Conservation (phyloP, 257 asterid species). For the Leonotis leonurus region DNA sequence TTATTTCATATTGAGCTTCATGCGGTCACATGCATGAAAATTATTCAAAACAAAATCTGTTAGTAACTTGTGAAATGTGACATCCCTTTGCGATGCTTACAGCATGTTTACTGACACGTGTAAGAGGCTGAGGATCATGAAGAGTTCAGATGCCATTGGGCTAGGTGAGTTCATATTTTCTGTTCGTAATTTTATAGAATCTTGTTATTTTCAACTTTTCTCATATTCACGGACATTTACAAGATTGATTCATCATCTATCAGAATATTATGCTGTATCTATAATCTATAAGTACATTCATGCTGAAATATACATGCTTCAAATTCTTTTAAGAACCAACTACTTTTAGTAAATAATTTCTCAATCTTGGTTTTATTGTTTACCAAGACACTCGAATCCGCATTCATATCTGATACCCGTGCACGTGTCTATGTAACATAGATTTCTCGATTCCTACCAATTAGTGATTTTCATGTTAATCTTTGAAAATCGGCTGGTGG, state of each 20-base stretch:
- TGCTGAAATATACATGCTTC: no score
- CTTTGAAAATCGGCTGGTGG: background rate
- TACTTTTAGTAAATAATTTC: no score
- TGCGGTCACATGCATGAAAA: background rate
- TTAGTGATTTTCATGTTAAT: background rate
- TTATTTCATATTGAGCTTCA: background rate
- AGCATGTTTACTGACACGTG: slow-evolving; percentile 24
- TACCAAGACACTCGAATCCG: no score
- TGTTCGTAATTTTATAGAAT: background rate
- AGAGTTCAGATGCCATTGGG: slow-evolving; percentile 25
- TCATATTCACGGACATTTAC: background rate
- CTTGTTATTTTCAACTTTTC: background rate
- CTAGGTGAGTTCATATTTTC: slow-evolving; percentile 10
- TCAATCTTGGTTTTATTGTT: no score
- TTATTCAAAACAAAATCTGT: background rate
- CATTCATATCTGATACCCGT: no score
- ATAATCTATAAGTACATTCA: no score
- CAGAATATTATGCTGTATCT: background rate
- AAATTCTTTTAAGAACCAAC: no score
- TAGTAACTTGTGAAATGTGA: background rate
- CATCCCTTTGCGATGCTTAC: background rate
- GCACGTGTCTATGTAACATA: no score
- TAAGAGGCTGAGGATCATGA: slow-evolving; percentile 29
- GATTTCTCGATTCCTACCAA: background rate
- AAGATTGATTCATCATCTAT: background rate